phyloP scores from a whole-genome alignment of 2,329 filamentous ascomycete genomes.

The Torrubiella hemipterigena region DNA sequence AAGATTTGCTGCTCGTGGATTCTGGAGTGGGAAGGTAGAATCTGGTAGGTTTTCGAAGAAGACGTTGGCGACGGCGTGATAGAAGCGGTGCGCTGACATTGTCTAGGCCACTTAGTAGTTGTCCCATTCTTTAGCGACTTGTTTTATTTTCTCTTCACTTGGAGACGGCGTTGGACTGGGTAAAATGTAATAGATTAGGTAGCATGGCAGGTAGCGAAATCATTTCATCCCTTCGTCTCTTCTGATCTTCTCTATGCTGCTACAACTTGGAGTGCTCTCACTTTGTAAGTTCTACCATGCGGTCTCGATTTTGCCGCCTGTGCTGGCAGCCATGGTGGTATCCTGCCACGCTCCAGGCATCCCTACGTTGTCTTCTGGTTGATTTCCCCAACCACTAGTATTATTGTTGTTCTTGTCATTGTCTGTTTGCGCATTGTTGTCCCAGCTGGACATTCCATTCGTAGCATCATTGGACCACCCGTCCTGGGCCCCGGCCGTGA shows the following conservation, averaged over 20 bases:
- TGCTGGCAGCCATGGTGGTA: constrained; percentile 17
- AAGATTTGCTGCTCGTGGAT: constrained; percentile 80
- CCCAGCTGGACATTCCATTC: no score
- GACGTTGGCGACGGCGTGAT: no score
- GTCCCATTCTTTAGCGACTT: neutral
- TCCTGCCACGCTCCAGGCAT: constrained; percentile 16
- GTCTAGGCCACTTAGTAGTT: neutral
- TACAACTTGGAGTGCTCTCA: no score
- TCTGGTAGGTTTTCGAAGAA: constrained; percentile 57
- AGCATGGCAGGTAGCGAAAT: no score
- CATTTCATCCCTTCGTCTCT: no score
- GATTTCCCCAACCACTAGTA: neutral
- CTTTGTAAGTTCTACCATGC: neutral
- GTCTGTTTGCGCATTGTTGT: no score
- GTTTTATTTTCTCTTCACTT: constrained; percentile 1
- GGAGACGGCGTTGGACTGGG: neutral
- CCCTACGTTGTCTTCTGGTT: neutral
- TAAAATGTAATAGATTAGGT: no score
- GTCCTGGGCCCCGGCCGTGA: no score
- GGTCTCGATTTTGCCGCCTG: constrained; percentile 13
- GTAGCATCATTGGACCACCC: no score
- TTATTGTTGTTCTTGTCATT: constrained; percentile 7
- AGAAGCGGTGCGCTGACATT: neutral
- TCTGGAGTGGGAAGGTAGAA: constrained; percentile 53
- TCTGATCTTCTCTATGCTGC: no score